A percentile compares a stretch with the other conserved stretches of the same genome.
phyloP scores from a whole-genome alignment of 768 basidiomycete species.

The Tricholoma bakamatsutake region DNA sequence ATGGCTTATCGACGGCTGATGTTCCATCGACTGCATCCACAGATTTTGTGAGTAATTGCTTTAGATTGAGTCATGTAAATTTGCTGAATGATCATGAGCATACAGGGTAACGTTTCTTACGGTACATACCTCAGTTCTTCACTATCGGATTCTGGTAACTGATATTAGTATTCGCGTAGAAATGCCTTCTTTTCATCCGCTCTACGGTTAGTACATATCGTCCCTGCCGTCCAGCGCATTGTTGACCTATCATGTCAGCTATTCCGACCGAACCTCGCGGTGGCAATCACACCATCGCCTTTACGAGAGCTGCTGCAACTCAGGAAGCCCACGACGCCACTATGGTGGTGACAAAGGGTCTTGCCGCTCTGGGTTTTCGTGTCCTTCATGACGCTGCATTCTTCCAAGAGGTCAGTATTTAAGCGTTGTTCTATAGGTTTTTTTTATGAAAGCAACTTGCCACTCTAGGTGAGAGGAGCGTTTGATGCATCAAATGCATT shows the following conservation, averaged over 20 bases:
- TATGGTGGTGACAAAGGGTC: conserved; percentile 50
- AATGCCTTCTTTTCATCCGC: conserved; percentile 58
- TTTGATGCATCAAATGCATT: conserved; percentile 9
- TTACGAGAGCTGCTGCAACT: conserved; percentile 53
- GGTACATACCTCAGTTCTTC: conserved; percentile 30
- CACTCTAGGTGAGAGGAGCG: conserved; percentile 18
- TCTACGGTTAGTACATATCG: conserved; percentile 39
- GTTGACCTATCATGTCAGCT: conserved; percentile 33
- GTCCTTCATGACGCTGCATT: conserved; percentile 55
- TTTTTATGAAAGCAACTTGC: neutral
- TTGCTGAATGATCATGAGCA: conserved; percentile 1
- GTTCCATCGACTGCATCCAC: conserved; percentile 54
- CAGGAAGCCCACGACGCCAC: conserved; percentile 57
- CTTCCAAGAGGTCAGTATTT: conserved; percentile 38
- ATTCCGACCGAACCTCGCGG: conserved; percentile 68
- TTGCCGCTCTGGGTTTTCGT: conserved; percentile 58
- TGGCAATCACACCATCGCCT: conserved; percentile 72
- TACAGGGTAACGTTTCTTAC: conserved; percentile 69
- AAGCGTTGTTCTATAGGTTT: neutral
- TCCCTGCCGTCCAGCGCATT: conserved; percentile 16
- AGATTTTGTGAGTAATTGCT: conserved; percentile 57
- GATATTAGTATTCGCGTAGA: conserved; percentile 29
- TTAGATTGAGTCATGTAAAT: conserved; percentile 5
- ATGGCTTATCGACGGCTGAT: conserved; percentile 31
- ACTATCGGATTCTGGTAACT: neutral